A percentile compares a stretch with the other conserved stretches of the same genome.
Conservation (phyloP, 2,329 filamentous ascomycete genomes). For the Biscogniauxia sp. region DNA sequence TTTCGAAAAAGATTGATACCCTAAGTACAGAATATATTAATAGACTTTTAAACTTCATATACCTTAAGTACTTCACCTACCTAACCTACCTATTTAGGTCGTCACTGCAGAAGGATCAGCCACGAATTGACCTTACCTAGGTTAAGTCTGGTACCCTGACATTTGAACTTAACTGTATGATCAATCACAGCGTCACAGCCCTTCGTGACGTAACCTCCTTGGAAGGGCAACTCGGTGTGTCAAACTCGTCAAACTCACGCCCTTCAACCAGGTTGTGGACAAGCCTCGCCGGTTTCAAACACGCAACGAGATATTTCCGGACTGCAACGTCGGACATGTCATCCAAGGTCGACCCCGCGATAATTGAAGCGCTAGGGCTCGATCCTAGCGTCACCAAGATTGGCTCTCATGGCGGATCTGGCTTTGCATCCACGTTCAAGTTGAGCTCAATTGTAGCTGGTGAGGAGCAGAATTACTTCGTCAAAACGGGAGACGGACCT, state of each 20-base stretch:
- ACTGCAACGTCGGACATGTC: constrained; percentile 33
- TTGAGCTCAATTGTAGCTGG: constrained; percentile 46
- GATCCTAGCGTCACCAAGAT: constrained; percentile 54
- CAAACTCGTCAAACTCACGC: neutral
- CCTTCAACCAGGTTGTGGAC: constrained; percentile 7
- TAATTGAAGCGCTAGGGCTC: constrained; percentile 59
- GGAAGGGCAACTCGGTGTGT: neutral
- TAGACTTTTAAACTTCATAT: neutral
- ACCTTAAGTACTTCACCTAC: neutral
- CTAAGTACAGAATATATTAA: neutral
- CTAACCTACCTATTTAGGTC: neutral
- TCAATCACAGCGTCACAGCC: too few species aligned
- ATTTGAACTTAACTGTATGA: too few species aligned
- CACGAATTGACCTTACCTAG: neutral
- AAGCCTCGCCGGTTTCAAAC: constrained; percentile 1
- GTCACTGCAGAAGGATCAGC: neutral
- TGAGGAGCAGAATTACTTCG: constrained; percentile 58
- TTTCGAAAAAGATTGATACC: neutral
- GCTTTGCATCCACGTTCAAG: constrained; percentile 67
- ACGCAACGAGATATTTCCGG: neutral
- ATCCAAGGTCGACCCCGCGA: constrained; percentile 58
- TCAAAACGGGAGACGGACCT: constrained; percentile 65
- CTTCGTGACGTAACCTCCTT: neutral
- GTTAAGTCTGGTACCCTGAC: too few species aligned
- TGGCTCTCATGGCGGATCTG: constrained; percentile 61